Conservation (phyloP, 139 green algal genomes). For the Coccomyxa sp. region DNA sequence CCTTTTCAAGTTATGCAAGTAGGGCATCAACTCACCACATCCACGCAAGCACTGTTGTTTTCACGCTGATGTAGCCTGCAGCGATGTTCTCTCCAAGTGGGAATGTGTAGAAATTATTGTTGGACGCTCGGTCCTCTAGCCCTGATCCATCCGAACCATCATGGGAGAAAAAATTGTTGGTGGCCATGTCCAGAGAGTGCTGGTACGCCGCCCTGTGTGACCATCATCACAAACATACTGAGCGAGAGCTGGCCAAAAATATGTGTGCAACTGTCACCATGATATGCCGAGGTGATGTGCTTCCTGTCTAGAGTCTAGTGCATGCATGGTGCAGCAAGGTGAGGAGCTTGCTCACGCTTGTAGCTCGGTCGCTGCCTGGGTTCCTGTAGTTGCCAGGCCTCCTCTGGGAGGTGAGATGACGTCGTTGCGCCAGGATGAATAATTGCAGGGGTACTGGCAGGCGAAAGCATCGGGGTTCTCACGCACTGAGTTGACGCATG, state of each 20-base stretch:
- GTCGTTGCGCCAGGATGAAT: slow-evolving; percentile 1
- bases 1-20: background rate
- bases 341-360: background rate
- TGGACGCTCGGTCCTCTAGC: slow-evolving; percentile 10
- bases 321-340: background rate
- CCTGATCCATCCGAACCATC: background rate
- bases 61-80: slow-evolving; percentile 19
- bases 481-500: slow-evolving; percentile 17
- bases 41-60: slow-evolving; percentile 19
- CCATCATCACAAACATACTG: background rate
- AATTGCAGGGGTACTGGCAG: slow-evolving; percentile 14
- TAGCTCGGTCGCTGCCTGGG: background rate
- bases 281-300: background rate
- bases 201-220: slow-evolving; percentile 9
- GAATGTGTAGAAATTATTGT: slow-evolving; percentile 14
- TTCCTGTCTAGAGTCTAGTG: background rate
- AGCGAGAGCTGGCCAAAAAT: background rate
- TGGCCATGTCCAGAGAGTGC: slow-evolving; percentile 26
- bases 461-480: slow-evolving; percentile 18
- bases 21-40: slow-evolving; percentile 20
- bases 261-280: background rate
- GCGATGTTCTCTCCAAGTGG: slow-evolving; percentile 32
- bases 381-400: slow-evolving; percentile 6
- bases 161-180: slow-evolving; percentile 23
- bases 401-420: slow-evolving; percentile 8